These are phyloP conservation scores for Eimeria zaria DNA, from an alignment of 169 alveolate species.

Conservation along the genomic window DNA sequence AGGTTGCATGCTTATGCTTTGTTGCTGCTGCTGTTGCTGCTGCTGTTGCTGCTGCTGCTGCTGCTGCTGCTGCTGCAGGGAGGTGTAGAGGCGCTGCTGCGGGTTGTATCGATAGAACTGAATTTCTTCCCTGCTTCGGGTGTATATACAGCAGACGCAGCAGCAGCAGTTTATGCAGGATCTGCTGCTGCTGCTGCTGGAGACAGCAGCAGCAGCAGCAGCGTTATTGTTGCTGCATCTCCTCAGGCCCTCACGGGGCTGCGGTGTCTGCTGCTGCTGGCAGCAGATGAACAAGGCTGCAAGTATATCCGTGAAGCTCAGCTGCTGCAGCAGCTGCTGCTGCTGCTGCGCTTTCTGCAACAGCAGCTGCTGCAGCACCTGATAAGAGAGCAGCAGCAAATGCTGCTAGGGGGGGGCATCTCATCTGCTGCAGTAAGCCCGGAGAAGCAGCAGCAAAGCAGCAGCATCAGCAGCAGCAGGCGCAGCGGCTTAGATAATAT, in stretches of 20 bases:
- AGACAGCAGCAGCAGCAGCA: conserved; percentile 3
- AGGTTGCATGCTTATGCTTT: not conserved
- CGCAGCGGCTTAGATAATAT: conserved; percentile 16
- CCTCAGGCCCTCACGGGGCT: conserved; percentile 30
- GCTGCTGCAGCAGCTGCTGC: conserved; percentile 63
- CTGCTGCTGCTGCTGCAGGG: conserved; percentile 60
- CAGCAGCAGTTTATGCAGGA: no score
- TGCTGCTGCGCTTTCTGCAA: conserved; percentile 54
- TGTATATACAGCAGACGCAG: no score
- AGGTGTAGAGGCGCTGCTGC: conserved; percentile 31
- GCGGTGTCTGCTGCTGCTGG: conserved; percentile 70
- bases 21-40: conserved; percentile 16
- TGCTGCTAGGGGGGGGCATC: not conserved
- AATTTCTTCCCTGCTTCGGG: not conserved
- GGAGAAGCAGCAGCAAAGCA: conserved; percentile 10
- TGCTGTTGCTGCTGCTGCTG: conserved; percentile 44
- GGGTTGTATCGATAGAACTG: not conserved
- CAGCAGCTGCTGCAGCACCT: conserved; percentile 65
- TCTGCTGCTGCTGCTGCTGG: conserved; percentile 9
- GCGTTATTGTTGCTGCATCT: conserved; percentile 7
- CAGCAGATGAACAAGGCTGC: conserved; percentile 41
- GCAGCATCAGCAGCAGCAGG: conserved; percentile 69
- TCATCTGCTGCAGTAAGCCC: not conserved
- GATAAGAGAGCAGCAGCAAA: conserved; percentile 27
- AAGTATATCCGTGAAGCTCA: conserved; percentile 56